Evolutionary conservation across 495 filamentous ascomycete species (phyloP), one percentile per base, ranked within the genome.

Genomic region (Parmelia sp.): DNA sequence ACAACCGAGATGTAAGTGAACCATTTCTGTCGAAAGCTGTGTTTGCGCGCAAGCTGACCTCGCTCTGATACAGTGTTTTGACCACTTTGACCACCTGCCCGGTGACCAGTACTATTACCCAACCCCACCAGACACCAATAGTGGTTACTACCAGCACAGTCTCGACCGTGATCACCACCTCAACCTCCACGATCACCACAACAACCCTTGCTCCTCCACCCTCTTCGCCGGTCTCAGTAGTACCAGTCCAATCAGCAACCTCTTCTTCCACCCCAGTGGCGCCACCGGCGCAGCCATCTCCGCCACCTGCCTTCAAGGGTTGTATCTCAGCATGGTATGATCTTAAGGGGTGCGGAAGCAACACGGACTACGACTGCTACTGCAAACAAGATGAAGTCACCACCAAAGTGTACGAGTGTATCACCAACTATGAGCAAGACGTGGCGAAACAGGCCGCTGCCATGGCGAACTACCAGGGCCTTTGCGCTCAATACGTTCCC

Each of bases 251-350:
- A 31, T 17, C 63, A 14, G 31, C 64, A 67, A 36, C 53, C 11
- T 69, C 70, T 58, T 69, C 71, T 56, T 65, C 71, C 1, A 65
- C 42, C 45, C 68, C 75, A 3, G 67, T 72, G n/a, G 69, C 73
- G 15, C 71, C 75, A 15, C 69, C 73, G 1, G 67, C 76, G 15
- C 51, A 55, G 29, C 51, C 51, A 55, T 55, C 73, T 25, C 70
- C 75, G 11, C 71, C 75, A 14, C 68, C 73, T 3, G 68, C 76
- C 33, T 87, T 97, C 21, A 91, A 92, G 61, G 85, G 85, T 66
- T 97, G 93, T 79, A 80, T 97, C 77, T 95, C 96, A 84, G 96
- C 93, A 69, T 97, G 91, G 90, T 74, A 95, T 67, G 66, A 61
- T 25, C 84, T 86, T 69, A 79, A 78, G 66, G 82, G 83, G 74